Evolutionary conservation across 1,284 basidiomycete genomes (phyloP).

Genomic region (Coriolopsis trogii): DNA sequence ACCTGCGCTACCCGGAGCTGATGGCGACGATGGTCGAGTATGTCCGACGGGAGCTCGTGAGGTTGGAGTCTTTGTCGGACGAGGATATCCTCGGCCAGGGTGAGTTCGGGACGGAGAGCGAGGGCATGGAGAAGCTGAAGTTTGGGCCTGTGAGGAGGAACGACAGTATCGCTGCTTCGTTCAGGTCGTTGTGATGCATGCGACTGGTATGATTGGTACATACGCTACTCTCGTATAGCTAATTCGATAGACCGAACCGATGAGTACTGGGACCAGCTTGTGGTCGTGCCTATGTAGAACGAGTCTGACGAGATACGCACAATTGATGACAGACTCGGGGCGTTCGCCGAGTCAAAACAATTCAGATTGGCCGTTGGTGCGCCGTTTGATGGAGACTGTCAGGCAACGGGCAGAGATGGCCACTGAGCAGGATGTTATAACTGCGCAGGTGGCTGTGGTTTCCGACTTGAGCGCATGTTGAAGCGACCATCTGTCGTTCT

Average conservation of each 20-base stretch:
- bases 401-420: no score
- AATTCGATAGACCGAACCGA: neutral
- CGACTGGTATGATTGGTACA: neutral
- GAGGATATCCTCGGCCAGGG: conserved; percentile 55
- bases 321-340: no score
- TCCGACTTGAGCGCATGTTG: no score
- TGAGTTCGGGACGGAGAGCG: conserved; percentile 30
- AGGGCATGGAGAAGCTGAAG: conserved; percentile 28
- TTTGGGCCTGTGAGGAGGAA: conserved; percentile 30
- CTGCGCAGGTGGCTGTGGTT: no score
- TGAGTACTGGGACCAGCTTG: no score
- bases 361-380: no score
- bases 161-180: conserved; percentile 4
- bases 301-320: no score
- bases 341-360: no score
- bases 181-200: neutral
- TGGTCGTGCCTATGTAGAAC: no score
- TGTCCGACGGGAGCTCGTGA: conserved; percentile 73
- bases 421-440: no score
- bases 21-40: conserved; percentile 81
- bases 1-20: conserved; percentile 75
- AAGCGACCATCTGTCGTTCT: neutral
- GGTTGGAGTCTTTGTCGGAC: conserved; percentile 77
- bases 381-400: no score
- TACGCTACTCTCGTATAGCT: neutral